Base-by-base conservation (phyloP, 2,329 filamentous ascomycete species). In the Neodidymelliopsis sp. region DNA sequence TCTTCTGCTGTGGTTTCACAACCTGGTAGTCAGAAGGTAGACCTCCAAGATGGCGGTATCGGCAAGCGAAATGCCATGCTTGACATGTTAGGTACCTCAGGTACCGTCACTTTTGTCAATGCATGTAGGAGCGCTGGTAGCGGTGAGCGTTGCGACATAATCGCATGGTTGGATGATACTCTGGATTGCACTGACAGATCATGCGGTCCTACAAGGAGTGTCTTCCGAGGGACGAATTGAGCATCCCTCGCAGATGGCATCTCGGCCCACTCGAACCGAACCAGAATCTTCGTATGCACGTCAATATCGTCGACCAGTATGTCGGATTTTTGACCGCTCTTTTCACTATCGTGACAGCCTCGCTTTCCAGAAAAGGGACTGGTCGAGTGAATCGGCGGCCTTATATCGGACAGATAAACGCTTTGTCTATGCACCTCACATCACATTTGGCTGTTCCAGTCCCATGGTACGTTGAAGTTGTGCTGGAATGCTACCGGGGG, bases 401-500 rank as follows among this genome's bases (percentile, higher is more conserved):
- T 45, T 27, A 31, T 15, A 25, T 45, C 47, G 40, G 40, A 40
- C 12, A 7, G 23, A 30, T n/a, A 13, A 25, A 31, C 37, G 20
- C 33, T 42, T 42, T 42, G 45, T 50, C 20, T 30, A 50, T 50
- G 47, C 40, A 50, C 30, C 35, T 50, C 40, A 40, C 36, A 24
- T 40, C 25, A 36, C 29, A 40, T 50, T 27, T 35, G 40, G 47
- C 29, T 24, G 41, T 50, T 40, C 47, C 47, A 34, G 24, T 35
- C 20, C 47, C 47, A 45, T 45, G 40, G 47, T 50, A 40, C 35
- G 29, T 33, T 18, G 40, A 40, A 31, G 29, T 16, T 50, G 41
- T 30, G 35, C 31, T 40, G 47, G 47, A 50, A 50, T 50, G 47
- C 30, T 50, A 45, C 35, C 47, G 35, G 39, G 47, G 47, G 40